Conservation (phyloP, 176 grass and related monocot genomes). For the Musa beccarii region DNA sequence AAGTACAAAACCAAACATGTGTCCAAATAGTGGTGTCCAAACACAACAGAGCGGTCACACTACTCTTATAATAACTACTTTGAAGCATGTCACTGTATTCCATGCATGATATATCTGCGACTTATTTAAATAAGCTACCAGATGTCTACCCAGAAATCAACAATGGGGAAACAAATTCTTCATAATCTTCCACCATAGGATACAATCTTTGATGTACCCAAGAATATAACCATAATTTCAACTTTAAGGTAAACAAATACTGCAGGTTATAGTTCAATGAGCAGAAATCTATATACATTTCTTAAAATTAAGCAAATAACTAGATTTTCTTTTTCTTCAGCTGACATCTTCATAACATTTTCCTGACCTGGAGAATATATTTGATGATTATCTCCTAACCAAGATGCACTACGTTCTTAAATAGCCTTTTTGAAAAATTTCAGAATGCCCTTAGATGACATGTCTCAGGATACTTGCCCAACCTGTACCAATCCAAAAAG, state of each 20-base stretch:
- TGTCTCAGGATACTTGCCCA: background rate
- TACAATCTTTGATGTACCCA: background rate
- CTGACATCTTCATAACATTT: background rate
- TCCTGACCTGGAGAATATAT: background rate
- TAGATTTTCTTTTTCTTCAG: no score
- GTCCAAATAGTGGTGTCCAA: background rate
- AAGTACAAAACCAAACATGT: background rate
- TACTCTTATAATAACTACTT: no score
- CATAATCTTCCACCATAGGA: background rate
- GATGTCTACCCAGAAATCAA: background rate
- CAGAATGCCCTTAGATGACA: background rate
- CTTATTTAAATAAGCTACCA: background rate
- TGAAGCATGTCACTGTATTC: no score
- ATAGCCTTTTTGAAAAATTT: no score
- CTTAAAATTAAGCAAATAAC: no score
- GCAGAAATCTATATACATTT: background rate
- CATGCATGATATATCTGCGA: background rate
- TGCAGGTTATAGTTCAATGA: background rate
- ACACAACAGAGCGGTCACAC: background rate
- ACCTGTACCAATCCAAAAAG: background rate
- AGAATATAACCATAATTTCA: background rate
- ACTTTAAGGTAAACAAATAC: background rate
- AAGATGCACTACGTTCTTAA: background rate
- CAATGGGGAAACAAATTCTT: background rate
- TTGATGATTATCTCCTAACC: background rate